These are phyloP conservation scores for Scheffersomyces illinoinensis DNA, from an alignment of 1,139 yeast species.

Conservation along the genomic window DNA sequence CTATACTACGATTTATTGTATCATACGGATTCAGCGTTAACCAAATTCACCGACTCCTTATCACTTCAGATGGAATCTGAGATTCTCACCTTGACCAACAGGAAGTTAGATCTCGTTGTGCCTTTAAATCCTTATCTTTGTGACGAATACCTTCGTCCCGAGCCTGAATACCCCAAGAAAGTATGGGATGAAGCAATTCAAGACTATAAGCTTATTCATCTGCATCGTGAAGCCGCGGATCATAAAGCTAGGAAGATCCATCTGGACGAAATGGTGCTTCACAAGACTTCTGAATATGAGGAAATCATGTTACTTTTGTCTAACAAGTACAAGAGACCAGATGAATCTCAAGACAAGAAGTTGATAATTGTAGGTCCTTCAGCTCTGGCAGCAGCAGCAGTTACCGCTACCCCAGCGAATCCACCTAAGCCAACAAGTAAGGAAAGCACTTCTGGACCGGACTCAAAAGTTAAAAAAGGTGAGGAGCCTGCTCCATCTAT, in stretches of 20 bases:
- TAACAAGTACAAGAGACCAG: constrained; percentile 39
- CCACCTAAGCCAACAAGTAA: constrained; percentile 14
- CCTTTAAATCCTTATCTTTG: constrained; percentile 66
- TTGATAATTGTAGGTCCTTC: constrained; percentile 44
- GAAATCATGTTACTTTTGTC: constrained; percentile 71
- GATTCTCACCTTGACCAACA: constrained; percentile 70
- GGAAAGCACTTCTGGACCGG: constrained; percentile 19
- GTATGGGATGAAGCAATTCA: constrained; percentile 38
- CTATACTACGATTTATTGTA: constrained; percentile 82
- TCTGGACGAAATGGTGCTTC: constrained; percentile 51
- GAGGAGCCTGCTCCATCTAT: constrained; percentile 18
- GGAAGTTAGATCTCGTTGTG: constrained; percentile 74
- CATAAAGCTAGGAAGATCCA: constrained; percentile 46
- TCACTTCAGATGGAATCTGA: constrained; percentile 83
- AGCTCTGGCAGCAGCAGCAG: constrained; percentile 19
- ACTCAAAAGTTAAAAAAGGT: constrained; percentile 23
- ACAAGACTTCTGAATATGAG: constrained; percentile 85
- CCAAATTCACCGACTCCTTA: constrained; percentile 75
- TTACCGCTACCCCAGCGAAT: constrained; percentile 17
- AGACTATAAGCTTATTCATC: constrained; percentile 32
- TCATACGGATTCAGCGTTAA: constrained; percentile 75
- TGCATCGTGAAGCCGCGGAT: constrained; percentile 50
- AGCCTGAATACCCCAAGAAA: constrained; percentile 45
- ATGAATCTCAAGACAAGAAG: constrained; percentile 39
- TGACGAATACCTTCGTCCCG: constrained; percentile 49